Evolutionary conservation across 345 rosid species (phyloP), one percentile per base, ranked within the genome.

Genomic region (Populus davidiana): DNA sequence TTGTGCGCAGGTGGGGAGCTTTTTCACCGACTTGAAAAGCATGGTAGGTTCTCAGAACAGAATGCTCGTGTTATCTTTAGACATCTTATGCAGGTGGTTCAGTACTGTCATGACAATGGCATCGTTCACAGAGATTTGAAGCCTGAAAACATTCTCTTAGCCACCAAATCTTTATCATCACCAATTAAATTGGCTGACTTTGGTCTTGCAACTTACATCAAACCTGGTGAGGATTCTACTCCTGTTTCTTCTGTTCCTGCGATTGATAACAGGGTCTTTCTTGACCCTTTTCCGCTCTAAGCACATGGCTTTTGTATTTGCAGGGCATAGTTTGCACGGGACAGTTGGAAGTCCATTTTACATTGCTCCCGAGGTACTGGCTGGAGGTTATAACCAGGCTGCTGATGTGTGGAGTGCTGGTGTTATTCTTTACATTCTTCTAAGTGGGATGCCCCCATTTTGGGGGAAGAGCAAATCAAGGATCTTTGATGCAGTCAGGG

Each of bases 381-480:
- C 85, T 8, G 96, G 94, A 71, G 89, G 88, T n/a, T 90, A 90
- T 81, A 83, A 90, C 77, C 84, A 91, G 79, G 89, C 90, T 74
- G 96, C 93, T 77, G 96, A 90, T 84, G 84, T 90, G 72, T 91
- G 96, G 96, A 91, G 96, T 84, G 87, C 96, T 71, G 93, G 96
- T 77, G 92, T 90, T 72, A 89, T 91, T 75, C 77, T 86, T 69
- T 89, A 89, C 81, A 89, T 89, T 78, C 94, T 90, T 77, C 88
- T 89, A 54, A 88, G 90, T 81, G 92, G 92, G 69, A 86, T 86
- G 84, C 94, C 92, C 66, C 92, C 96, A 71, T 92, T 92, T 56
- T 86, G 92, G 87, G 97, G 97, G 65, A 91, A 87, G 86, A 89
- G 97, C 49, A 91, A 87, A 85, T 90, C 94, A 23, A 83, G 88